phyloP scores from a whole-genome alignment of 1,139 yeast genomes.

The Yamadazyma dushanensis region DNA sequence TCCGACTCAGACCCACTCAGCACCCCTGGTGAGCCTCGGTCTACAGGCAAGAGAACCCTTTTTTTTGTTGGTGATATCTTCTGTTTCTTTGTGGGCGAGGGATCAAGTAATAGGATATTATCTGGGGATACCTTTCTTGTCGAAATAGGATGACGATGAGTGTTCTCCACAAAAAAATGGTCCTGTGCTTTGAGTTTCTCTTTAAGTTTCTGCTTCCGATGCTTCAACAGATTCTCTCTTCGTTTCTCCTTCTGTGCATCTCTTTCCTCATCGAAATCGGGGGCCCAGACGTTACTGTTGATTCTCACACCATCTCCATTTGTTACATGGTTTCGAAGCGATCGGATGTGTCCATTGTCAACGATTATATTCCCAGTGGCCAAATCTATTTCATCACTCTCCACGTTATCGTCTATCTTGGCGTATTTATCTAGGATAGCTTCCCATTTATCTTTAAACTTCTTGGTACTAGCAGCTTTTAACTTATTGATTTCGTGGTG shows the following conservation, averaged over 20 bases:
- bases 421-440: slow-evolving; percentile 57
- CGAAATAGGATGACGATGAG: slow-evolving; percentile 5
- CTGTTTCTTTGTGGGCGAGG: slow-evolving; percentile 28
- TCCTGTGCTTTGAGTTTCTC: slow-evolving; percentile 20
- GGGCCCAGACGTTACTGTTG: slow-evolving; percentile 24
- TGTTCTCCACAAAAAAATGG: slow-evolving; percentile 15
- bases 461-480: slow-evolving; percentile 27
- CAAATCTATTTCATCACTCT: slow-evolving; percentile 68
- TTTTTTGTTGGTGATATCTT: slow-evolving; percentile 14
- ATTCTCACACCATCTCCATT: slow-evolving; percentile 9
- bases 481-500: slow-evolving; percentile 24
- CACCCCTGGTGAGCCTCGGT: background rate
- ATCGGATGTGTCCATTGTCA: slow-evolving; percentile 65
- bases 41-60: background rate
- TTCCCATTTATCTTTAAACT: slow-evolving; percentile 51
- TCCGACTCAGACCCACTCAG: background rate
- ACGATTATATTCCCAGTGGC: slow-evolving; percentile 56
- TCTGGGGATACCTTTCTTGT: slow-evolving; percentile 14
- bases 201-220: slow-evolving; percentile 16
- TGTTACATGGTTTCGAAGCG: slow-evolving; percentile 20
- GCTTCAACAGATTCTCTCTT: slow-evolving; percentile 11
- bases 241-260: slow-evolving; percentile 10
- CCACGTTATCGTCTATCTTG: slow-evolving; percentile 45
- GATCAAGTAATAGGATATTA: slow-evolving; percentile 28
- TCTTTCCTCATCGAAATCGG: slow-evolving; percentile 21